phyloP scores from a whole-genome alignment of 2,329 filamentous ascomycete genomes.

The Monosporascus cannonballus region DNA sequence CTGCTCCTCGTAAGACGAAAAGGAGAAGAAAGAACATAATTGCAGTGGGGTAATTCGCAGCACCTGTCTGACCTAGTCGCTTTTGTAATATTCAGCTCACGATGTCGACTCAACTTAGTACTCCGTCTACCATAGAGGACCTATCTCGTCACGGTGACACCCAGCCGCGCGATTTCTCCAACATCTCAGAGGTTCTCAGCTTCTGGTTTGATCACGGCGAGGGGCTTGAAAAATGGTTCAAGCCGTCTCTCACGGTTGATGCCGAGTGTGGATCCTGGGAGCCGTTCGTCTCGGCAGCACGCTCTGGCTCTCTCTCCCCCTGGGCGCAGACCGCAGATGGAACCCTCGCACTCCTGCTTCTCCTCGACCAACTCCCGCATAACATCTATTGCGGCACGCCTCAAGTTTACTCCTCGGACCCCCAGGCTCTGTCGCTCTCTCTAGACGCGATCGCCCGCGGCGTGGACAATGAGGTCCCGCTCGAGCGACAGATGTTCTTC shows the following conservation, averaged over 20 bases:
- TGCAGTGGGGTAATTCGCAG: too few relatives aligned
- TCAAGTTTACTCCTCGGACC: conserved; percentile 1
- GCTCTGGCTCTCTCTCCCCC: neutral
- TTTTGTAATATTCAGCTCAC: too few relatives aligned
- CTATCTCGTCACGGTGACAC: too few relatives aligned
- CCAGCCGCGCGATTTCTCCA: neutral
- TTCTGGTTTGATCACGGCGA: conserved; percentile 10
- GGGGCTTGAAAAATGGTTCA: conserved; percentile 7
- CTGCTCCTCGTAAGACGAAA: too few relatives aligned
- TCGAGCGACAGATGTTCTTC: conserved; percentile 19
- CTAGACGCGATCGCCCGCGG: conserved; percentile 3
- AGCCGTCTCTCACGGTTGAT: conserved; percentile 2
- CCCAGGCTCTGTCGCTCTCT: conserved; percentile 1
- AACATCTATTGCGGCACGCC: conserved; percentile 3
- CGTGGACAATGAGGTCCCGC: neutral
- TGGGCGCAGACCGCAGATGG: conserved; percentile 3
- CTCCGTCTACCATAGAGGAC: too few relatives aligned
- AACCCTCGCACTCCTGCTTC: conserved; percentile 4
- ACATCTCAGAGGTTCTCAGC: neutral
- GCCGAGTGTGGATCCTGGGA: conserved; percentile 3
- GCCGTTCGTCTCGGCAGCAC: conserved; percentile 2
- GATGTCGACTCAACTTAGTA: too few relatives aligned
- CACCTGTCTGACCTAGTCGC: too few relatives aligned
- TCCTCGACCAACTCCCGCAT: conserved; percentile 7
- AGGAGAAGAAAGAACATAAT: too few relatives aligned